Base-by-base conservation (phyloP, 352 stramenopile genomes). In the Halophytophthora batemanensis region DNA sequence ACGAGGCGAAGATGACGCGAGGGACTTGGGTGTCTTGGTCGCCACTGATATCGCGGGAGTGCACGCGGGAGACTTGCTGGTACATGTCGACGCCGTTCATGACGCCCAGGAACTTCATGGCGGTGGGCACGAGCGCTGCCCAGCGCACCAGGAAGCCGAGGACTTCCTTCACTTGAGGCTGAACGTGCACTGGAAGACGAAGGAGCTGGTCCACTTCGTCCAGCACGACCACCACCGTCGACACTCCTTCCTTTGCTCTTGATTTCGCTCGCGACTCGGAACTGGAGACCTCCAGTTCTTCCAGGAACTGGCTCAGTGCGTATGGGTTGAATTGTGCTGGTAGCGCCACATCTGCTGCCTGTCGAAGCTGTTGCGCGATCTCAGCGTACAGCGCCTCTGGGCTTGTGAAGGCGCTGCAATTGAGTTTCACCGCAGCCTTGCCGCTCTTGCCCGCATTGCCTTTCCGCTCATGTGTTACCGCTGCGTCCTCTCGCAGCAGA, bases 51-150 rank as follows among this genome's bases (percentile, higher is more conserved):
- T 37, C 56, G 21, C 40, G 39, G 6, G 41, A 43, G 45, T 71
- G 62, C 44, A 77, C 34, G 5, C 67, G 58, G 0, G 73, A 54
- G 25, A 89, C 68, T 29, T 74, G 71, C 14, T 77, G 43, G 51
- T 86, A 82, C 79, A 90, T 86, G 54, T 90, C 79, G 44, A 87
- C 54, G 28, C 78, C 78, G 41, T 90, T 90, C 66, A 90, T 80
- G 46, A 90, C 82, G 13, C 73, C 74, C 41, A 90, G 37, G 37
- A 90, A 82, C 48, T 71, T 71, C 38, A 87, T 45, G 6, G 35
- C 35, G 13, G 61, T 49, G 2, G 72, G 43, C 5, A 69, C 61
- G 17, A 71, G 37, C 33, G 74, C 43, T 2, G 79, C 63, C 79
- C 79, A 90, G 7, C 61, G 67, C 28, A 85, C 64, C 18, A 86